Evolutionary conservation across 2,329 filamentous ascomycete species (phyloP).

Genomic region (Cadophora sp.): DNA sequence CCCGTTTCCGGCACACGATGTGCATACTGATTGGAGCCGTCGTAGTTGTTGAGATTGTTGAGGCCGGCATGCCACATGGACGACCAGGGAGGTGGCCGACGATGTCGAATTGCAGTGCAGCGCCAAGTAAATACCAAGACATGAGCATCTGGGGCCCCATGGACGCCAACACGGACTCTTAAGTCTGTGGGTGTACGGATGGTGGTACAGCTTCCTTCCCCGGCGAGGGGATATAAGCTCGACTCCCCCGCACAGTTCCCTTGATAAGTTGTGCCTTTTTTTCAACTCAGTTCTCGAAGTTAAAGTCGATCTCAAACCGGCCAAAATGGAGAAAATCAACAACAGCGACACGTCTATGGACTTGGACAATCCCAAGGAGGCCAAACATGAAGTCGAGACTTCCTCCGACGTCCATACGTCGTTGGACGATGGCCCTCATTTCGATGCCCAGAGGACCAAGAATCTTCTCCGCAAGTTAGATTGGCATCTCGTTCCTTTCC

Average conservation of each 20-base stretch:
- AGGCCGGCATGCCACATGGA: conserved; percentile 13
- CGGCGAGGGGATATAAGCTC: conserved; percentile 19
- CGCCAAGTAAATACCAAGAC: conserved; percentile 16
- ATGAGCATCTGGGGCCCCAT: conserved; percentile 23
- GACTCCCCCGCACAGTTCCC: conserved; percentile 7
- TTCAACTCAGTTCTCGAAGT: background rate
- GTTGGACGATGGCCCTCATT: conserved; percentile 17
- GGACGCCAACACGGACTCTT: conserved; percentile 19
- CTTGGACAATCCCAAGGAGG: conserved; percentile 16
- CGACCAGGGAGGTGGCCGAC: conserved; percentile 11
- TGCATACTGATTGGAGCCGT: conserved; percentile 9
- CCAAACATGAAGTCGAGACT: conserved; percentile 4
- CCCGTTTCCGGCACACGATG: conserved; percentile 8
- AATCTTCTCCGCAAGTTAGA: conserved; percentile 42
- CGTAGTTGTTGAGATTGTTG: background rate
- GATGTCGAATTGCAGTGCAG: conserved; percentile 16
- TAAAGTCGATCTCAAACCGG: conserved; percentile 1
- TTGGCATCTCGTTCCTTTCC: conserved; percentile 48
- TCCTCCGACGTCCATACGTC: conserved; percentile 13
- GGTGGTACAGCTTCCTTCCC: conserved; percentile 10
- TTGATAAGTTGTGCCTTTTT: background rate
- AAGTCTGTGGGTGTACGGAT: conserved; percentile 21
- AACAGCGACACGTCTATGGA: conserved; percentile 25
- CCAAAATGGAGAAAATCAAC: conserved; percentile 23
- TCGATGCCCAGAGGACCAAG: conserved; percentile 26